Conservation (phyloP, 306 rosid genomes). For the Amphicarpaea edgeworthii region DNA sequence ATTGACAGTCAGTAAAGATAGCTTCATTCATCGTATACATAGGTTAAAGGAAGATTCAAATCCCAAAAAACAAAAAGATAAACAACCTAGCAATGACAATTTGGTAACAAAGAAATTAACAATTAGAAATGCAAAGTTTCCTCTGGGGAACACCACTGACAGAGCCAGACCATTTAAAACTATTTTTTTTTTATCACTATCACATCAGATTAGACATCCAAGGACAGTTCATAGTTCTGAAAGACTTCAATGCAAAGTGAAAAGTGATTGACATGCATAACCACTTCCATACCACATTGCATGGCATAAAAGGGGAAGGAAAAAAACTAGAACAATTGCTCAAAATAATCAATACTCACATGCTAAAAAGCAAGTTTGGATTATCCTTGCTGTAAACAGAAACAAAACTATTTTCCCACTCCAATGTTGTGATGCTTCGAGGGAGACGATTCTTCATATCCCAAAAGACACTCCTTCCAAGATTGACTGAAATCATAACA, state of each 20-base stretch:
- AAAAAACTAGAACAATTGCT: not conserved
- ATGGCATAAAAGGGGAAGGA: too few species aligned
- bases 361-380: conserved; percentile 98
- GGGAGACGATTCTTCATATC: conserved; percentile 99
- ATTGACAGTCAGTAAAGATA: conserved; percentile 16
- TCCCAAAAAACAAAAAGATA: not conserved
- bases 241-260: not conserved
- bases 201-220: not conserved
- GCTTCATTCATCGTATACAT: not conserved
- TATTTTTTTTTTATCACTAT: not conserved
- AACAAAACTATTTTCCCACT: conserved; percentile 99
- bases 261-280: not conserved
- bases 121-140: conserved; percentile 6
- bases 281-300: not conserved
- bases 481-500: conserved; percentile 72
- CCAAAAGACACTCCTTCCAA: conserved; percentile 99
- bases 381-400: conserved; percentile 99
- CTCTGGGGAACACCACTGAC: not conserved
- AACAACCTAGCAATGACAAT: not conserved
- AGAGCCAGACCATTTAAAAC: not conserved
- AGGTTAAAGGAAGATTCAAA: not conserved
- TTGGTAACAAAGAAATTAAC: not conserved
- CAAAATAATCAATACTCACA: conserved; percentile 59
- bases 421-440: conserved; percentile 95
- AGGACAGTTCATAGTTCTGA: not conserved